These are phyloP conservation scores for Globisporangium paddicum DNA, from an alignment of 352 stramenopile species.

Conservation along the genomic window DNA sequence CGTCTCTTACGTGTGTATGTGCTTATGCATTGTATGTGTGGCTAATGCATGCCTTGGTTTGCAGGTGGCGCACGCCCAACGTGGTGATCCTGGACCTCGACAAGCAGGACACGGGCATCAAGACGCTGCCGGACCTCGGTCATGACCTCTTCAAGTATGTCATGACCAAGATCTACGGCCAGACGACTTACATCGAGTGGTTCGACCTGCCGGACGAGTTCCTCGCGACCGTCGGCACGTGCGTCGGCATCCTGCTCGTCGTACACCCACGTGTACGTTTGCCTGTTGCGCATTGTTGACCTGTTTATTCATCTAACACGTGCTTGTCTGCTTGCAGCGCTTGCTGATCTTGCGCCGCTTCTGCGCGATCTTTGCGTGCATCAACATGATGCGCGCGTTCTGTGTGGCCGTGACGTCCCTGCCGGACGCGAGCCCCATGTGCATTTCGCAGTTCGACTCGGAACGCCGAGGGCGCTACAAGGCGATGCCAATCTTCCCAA, in stretches of 20 bases:
- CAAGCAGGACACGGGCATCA: conserved; percentile 51
- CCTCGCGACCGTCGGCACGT: conserved; percentile 62
- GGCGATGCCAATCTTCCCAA: conserved; percentile 78
- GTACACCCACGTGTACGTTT: conserved; percentile 70
- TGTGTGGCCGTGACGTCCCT: conserved; percentile 84
- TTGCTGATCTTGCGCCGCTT: conserved; percentile 82
- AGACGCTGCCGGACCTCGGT: conserved; percentile 83
- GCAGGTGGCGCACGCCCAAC: conserved; percentile 76
- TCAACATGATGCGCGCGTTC: conserved; percentile 84
- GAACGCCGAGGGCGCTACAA: conserved; percentile 64
- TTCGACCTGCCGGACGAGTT: conserved; percentile 86
- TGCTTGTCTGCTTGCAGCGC: conserved; percentile 29
- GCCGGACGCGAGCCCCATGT: conserved; percentile 79
- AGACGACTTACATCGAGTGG: conserved; percentile 76
- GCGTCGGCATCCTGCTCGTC: conserved; percentile 62
- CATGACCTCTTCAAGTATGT: conserved; percentile 87
- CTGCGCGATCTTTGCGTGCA: conserved; percentile 83
- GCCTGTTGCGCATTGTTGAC: neutral
- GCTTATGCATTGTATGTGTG: neutral
- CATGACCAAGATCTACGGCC: conserved; percentile 83
- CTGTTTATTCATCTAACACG: neutral
- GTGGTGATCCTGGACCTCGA: conserved; percentile 72
- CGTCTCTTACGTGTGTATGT: neutral
- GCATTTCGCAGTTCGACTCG: conserved; percentile 79
- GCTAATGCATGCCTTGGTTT: neutral